Evolutionary conservation across 2,329 filamentous ascomycete genomes (phyloP), one percentile per base, ranked within the genome.

Genomic region (Aspergillus cejpii): DNA sequence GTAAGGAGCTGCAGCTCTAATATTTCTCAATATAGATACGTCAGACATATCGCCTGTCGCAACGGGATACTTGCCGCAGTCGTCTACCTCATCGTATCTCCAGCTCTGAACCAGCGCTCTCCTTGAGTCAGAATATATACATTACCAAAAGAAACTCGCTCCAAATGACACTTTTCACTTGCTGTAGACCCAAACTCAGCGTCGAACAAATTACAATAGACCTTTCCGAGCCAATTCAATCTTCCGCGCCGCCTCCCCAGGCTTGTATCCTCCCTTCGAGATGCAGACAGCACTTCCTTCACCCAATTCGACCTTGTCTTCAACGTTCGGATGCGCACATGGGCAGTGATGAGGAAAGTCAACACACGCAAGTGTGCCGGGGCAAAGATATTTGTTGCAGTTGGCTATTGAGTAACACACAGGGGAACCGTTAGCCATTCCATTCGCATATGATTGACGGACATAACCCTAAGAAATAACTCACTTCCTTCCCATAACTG

Each of bases 261-360:
- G 57, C 51, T 70, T 72, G 49, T 62, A 75, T 4, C 73, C 73
- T 5, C 72, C 72, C 47, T 68, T 73, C 6, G 70, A 74, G 6
- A 70, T 65, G 53, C 73, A 75, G 31, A 75, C 54, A 1, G 69
- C 67, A 49, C 70, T 74, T 27, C 72, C 72, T 41, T 74, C 72
- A 8, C 66, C 69, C n/a, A 74, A 50, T 48, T 74, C 87, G 51
- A 88, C 79, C 62, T 92, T 92, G 54, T 91, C 86, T 61, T 91
- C 83, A 50, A 85, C 74, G 6, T 74, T 69, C 1, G 85, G 82
- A 72, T 85, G 94, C 1, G 88, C 77, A 70, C 92, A 98, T 21
- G 92, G 92, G 68, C 92, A 98, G 70, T 98, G 92, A 66, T 97
- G 91, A 1, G 92, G 90, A 71, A 94, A 92, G 65, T 94, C 84